Evolutionary conservation across 2,329 filamentous ascomycete species (phyloP), one percentile per base, ranked within the genome.

Genomic region (Aspergillus latus): DNA sequence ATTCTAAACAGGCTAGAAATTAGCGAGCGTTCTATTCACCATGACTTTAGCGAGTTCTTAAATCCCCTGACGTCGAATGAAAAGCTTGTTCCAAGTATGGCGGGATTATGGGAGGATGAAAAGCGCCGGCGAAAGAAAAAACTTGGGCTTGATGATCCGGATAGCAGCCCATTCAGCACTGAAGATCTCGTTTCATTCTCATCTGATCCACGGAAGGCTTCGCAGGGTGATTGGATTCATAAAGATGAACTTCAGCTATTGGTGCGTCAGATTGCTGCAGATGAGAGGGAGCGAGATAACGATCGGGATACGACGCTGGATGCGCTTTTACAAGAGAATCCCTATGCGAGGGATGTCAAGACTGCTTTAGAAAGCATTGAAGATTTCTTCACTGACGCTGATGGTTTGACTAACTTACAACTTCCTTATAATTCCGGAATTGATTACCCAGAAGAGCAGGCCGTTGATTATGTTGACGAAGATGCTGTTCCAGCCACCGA

Each of bases 71-170:
- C 84, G 0, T 73, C 80, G 0, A 86, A 90, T 61, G 79, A 92
- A 68, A 96, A 95, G 68, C 80, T 96, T 9, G 92, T 99, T 4
- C 87, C 90, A 67, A 99, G 94, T 61, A 93, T 99, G 89, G 92
- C 91, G 54, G 89, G 90, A 0, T 75, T 99, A 2, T 99, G 94
- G 94, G 87, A 86, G 68, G 91, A 96, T 64, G 94, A 97, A 72
- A 90, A 88, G 0, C 86, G 85, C 57, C 84, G 92, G 44, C 84
- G 92, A 32, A 93, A 89, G 72, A 80, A 83, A 47, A 84, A 83
- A 45, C 87, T 93, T 82, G 83, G 85, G 1, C 78, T 88, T 46
- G 76, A 75, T 5, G 80, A 85, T 61, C 81, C 85, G 32, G 84
- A 80, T 4, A 90, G 85, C 65, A 93, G 84, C 59, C 89, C 91